Percentiles rank a stretch among this genome's conserved stretches.
Conservation (phyloP, 2,329 filamentous ascomycete species). For the Nemania sp. region DNA sequence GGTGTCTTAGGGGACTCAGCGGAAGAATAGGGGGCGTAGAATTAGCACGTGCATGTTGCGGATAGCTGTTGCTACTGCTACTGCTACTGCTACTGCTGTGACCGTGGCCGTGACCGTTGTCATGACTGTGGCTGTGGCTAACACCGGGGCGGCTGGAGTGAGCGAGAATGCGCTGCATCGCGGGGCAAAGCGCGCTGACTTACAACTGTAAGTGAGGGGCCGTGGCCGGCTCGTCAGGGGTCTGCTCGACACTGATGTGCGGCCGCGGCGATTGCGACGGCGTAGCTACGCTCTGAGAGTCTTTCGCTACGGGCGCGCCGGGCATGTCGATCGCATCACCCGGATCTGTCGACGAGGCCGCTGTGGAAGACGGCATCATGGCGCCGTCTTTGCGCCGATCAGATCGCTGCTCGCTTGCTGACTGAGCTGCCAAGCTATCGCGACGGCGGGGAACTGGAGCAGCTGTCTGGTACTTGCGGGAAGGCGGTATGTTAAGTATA, state of each 20-base stretch:
- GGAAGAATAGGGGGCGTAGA: constrained; percentile 49
- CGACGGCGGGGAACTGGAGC: not conserved
- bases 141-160: too few relatives aligned
- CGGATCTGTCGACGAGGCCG: constrained; percentile 17
- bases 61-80: too few relatives aligned
- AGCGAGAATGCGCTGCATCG: too few relatives aligned
- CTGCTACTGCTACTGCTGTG: too few relatives aligned
- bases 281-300: constrained; percentile 31
- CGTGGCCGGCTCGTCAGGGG: constrained; percentile 42
- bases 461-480: too few relatives aligned
- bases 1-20: constrained; percentile 58
- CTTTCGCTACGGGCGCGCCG: constrained; percentile 1
- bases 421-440: constrained; percentile 7
- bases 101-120: too few relatives aligned
- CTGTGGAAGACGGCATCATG: constrained; percentile 31
- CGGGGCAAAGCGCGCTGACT: constrained; percentile 35
- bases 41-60: constrained; percentile 40
- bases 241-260: constrained; percentile 43
- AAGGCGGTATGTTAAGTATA: too few relatives aligned
- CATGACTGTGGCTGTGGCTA: too few relatives aligned
- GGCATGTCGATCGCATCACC: constrained; percentile 8
- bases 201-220: constrained; percentile 50
- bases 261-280: constrained; percentile 45
- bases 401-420: not conserved
- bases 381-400: not conserved